Evolutionary conservation across 257 asterid species (phyloP).

Genomic region (Sherardia arvensis): DNA sequence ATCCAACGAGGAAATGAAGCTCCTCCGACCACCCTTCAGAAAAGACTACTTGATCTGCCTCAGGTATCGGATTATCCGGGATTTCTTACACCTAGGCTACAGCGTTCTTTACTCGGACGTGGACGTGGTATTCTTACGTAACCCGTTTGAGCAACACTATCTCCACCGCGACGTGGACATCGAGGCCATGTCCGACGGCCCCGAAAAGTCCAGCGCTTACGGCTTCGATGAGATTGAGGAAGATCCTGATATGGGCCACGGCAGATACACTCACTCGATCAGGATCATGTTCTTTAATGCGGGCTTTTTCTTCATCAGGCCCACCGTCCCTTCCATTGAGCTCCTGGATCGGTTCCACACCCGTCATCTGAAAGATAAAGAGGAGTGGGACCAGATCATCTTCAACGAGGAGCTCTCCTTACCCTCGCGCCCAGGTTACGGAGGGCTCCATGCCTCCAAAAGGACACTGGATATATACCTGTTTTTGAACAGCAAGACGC

Average conservation of each 20-base stretch:
- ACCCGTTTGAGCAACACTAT: slow-evolving; percentile 10
- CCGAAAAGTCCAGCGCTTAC: slow-evolving; percentile 49
- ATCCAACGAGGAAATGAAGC: too few relatives aligned
- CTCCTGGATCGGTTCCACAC: slow-evolving; percentile 59
- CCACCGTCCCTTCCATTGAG: slow-evolving; percentile 68
- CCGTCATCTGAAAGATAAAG: slow-evolving; percentile 33
- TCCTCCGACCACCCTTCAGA: too few relatives aligned
- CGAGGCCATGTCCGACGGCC: slow-evolving; percentile 75
- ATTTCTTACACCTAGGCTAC: slow-evolving; percentile 62
- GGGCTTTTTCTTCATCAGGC: slow-evolving; percentile 61
- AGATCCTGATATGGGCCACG: slow-evolving; percentile 66
- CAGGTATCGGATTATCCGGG: slow-evolving; percentile 48
- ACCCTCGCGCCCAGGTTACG: slow-evolving; percentile 65
- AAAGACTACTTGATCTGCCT: slow-evolving; percentile 62
- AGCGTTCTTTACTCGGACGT: slow-evolving; percentile 63
- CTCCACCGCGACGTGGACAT: slow-evolving; percentile 60
- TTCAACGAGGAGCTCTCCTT: slow-evolving; percentile 59
- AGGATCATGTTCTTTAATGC: slow-evolving; percentile 69
- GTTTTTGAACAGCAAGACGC: slow-evolving; percentile 66
- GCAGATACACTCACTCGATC: slow-evolving; percentile 54
- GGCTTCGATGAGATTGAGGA: slow-evolving; percentile 51
- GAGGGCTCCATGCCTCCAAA: slow-evolving; percentile 58
- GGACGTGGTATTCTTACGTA: slow-evolving; percentile 47
- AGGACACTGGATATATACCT: slow-evolving; percentile 54
- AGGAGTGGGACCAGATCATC: slow-evolving; percentile 66